Conservation (phyloP, 345 rosid genomes). For the Moricandia moricandioides region DNA sequence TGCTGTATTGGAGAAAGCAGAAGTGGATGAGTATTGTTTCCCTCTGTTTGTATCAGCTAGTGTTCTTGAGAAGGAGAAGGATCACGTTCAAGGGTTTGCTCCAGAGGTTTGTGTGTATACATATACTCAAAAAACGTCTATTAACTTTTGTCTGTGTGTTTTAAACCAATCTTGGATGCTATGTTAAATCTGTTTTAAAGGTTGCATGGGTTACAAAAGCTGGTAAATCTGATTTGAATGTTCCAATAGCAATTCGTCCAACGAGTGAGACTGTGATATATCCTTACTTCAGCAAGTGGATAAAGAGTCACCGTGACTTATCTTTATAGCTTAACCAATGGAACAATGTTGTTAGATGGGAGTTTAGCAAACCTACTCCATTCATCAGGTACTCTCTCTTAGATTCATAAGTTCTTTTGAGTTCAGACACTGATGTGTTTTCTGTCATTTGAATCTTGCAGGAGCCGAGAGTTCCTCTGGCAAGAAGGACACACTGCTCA, state of each 20-base stretch:
- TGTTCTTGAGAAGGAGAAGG: slow-evolving; percentile 87
- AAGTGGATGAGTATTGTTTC: slow-evolving; percentile 77
- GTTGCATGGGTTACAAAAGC: slow-evolving; percentile 98
- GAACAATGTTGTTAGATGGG: slow-evolving; percentile 99
- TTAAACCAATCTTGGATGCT: not conserved
- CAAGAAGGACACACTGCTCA: slow-evolving; percentile 99
- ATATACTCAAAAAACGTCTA: not conserved
- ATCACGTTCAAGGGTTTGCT: slow-evolving; percentile 91
- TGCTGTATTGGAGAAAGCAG: slow-evolving; percentile 81
- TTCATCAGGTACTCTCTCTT: slow-evolving; percentile 68
- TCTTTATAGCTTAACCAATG: slow-evolving; percentile 94
- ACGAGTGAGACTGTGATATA: slow-evolving; percentile 99
- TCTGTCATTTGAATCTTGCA: slow-evolving; percentile 20
- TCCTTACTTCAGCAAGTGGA: slow-evolving; percentile 96
- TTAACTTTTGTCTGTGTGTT: slow-evolving; percentile 19
- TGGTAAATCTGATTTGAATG: slow-evolving; percentile 83
- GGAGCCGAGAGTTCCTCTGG: slow-evolving; percentile 99
- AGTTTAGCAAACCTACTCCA: slow-evolving; percentile 98
- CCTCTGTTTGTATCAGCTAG: slow-evolving; percentile 90
- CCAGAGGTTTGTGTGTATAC: slow-evolving; percentile 60
- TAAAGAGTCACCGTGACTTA: slow-evolving; percentile 93
- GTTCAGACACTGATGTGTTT: not conserved
- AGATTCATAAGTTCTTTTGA: not conserved
- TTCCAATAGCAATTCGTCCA: slow-evolving; percentile 96
- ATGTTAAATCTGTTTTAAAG: slow-evolving; percentile 9